phyloP scores from a whole-genome alignment of 805 yeast species.

The Candida qinlingensis region DNA sequence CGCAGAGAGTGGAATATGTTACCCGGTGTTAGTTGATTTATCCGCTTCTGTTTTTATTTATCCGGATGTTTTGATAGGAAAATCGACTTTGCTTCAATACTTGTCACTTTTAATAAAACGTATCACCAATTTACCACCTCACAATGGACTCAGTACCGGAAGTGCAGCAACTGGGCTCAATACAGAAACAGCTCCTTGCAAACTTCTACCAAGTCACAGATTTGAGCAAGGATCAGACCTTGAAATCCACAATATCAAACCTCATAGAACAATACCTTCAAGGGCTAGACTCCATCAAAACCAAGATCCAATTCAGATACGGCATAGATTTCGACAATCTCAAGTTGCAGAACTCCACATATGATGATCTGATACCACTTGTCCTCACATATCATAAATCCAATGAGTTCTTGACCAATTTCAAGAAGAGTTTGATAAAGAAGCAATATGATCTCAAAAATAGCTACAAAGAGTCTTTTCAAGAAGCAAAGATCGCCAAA shows the following conservation, averaged over 20 bases:
- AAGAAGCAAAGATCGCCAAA: conserved; percentile 7
- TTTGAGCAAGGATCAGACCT: conserved; percentile 10
- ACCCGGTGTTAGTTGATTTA: background rate
- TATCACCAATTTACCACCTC: too few species aligned
- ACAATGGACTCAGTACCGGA: background rate
- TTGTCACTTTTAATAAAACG: background rate
- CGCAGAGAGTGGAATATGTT: background rate
- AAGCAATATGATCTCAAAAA: conserved; percentile 16
- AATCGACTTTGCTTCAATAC: background rate
- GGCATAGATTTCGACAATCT: conserved; percentile 10
- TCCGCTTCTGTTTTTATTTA: background rate
- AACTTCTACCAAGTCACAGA: conserved; percentile 8
- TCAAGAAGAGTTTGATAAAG: conserved; percentile 11
- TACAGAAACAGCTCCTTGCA: conserved; percentile 11
- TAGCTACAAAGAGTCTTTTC: conserved; percentile 2
- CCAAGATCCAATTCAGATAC: conserved; percentile 17
- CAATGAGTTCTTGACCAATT: conserved; percentile 15
- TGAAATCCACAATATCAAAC: conserved; percentile 13
- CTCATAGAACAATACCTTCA: conserved; percentile 15
- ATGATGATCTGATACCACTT: background rate
- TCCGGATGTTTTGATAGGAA: too few species aligned
- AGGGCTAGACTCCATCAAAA: conserved; percentile 7
- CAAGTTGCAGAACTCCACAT: background rate
- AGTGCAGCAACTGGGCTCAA: background rate
- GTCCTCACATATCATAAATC: conserved; percentile 9